A percentile compares a stretch with the other conserved stretches of the same genome.
phyloP scores from a whole-genome alignment of 768 basidiomycete genomes.

The Calocera cornea region DNA sequence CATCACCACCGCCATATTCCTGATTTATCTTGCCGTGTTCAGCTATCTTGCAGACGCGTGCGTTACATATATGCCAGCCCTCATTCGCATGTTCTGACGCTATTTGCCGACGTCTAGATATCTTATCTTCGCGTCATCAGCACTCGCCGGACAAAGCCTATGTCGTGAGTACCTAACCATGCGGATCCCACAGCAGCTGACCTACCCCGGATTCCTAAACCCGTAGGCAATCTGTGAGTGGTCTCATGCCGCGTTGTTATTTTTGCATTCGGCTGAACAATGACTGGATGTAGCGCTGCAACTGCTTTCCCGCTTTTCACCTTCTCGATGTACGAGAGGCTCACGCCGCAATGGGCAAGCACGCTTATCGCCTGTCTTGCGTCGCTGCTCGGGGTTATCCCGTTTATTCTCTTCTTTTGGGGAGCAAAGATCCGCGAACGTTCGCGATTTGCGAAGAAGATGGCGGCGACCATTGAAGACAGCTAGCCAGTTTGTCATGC shows the following conservation, averaged over 20 bases:
- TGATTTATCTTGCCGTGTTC: constrained; percentile 47
- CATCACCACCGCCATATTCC: constrained; percentile 38
- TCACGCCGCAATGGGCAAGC: constrained; percentile 49
- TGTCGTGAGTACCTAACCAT: constrained; percentile 30
- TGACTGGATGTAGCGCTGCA: constrained; percentile 36
- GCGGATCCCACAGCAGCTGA: background rate
- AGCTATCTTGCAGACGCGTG: constrained; percentile 53
- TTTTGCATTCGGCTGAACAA: background rate
- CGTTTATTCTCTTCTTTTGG: constrained; percentile 30
- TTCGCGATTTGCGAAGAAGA: constrained; percentile 18
- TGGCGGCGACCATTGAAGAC: background rate
- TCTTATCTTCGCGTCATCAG: constrained; percentile 45
- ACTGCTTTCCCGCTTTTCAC: constrained; percentile 52
- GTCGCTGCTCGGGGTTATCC: constrained; percentile 43
- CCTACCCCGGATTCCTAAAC: constrained; percentile 2
- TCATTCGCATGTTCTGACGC: constrained; percentile 17
- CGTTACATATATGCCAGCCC: background rate
- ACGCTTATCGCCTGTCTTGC: constrained; percentile 44
- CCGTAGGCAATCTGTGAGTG: constrained; percentile 7
- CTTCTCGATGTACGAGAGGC: constrained; percentile 35
- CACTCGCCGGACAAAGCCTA: constrained; percentile 53
- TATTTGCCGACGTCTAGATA: constrained; percentile 30
- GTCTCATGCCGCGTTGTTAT: background rate
- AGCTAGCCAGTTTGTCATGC: background rate
- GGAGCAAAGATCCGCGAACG: constrained; percentile 25